Percentiles rank a stretch among this genome's conserved stretches.
phyloP scores from a whole-genome alignment of 1,139 yeast species.

The Schizosaccharomyces versatilis region DNA sequence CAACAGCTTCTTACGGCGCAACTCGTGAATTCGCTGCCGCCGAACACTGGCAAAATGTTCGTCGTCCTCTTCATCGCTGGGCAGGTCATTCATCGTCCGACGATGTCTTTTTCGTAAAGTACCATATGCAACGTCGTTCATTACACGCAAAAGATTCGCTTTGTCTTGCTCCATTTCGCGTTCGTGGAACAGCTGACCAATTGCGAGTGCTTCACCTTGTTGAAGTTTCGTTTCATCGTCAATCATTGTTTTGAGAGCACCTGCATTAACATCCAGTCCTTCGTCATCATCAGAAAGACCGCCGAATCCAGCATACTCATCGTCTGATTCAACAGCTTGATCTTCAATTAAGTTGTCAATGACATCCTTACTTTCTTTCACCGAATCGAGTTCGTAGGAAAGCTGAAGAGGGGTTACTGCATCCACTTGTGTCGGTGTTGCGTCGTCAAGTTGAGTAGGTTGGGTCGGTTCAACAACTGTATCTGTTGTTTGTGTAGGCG shows the following conservation, averaged over 20 bases:
- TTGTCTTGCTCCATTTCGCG: constrained; percentile 51
- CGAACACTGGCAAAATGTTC: constrained; percentile 33
- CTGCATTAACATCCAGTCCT: constrained; percentile 47
- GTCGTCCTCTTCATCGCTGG: constrained; percentile 40
- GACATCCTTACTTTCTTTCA: constrained; percentile 15
- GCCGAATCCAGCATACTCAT: constrained; percentile 83
- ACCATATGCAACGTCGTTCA: constrained; percentile 68
- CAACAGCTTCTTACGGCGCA: constrained; percentile 31
- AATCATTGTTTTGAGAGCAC: constrained; percentile 10
- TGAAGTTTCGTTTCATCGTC: constrained; percentile 18
- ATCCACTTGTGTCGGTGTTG: background rate
- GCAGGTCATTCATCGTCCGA: constrained; percentile 37
- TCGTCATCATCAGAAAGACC: constrained; percentile 58
- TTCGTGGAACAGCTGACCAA: constrained; percentile 14
- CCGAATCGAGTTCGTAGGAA: background rate
- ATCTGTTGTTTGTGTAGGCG: background rate
- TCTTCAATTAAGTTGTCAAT: constrained; percentile 35
- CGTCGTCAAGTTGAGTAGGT: background rate
- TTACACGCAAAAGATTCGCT: constrained; percentile 46
- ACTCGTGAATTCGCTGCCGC: constrained; percentile 25
- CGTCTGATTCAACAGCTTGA: constrained; percentile 92
- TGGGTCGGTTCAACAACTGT: background rate
- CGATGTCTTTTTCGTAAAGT: constrained; percentile 40
- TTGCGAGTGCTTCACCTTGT: constrained; percentile 28
- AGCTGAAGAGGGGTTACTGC: background rate